Conservation (phyloP, 805 yeast genomes). For the Candida sakaeoensis region DNA sequence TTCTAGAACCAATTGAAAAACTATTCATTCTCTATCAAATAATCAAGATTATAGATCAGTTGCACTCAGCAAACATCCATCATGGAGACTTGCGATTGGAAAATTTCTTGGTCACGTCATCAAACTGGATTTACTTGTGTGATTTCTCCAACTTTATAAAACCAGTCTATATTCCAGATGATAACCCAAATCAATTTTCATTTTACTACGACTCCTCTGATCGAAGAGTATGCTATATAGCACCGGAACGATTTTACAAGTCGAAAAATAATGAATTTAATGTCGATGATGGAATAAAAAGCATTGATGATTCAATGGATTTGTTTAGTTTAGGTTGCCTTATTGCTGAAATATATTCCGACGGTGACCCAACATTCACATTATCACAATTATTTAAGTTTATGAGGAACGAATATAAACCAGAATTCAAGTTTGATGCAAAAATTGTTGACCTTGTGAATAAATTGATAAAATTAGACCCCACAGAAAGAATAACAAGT, state of each 20-base stretch:
- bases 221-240: conserved; percentile 83
- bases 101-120: conserved; percentile 78
- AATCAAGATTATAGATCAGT: conserved; percentile 53
- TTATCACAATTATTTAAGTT: conserved; percentile 84
- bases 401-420: conserved; percentile 62
- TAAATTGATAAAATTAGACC: conserved; percentile 64
- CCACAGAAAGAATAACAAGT: conserved; percentile 56
- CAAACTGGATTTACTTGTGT: conserved; percentile 80
- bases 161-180: conserved; percentile 84
- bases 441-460: conserved; percentile 48
- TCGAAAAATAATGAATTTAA: conserved; percentile 20
- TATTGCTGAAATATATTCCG: conserved; percentile 82
- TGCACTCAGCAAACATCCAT: conserved; percentile 57
- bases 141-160: conserved; percentile 80
- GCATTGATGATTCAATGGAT: conserved; percentile 67
- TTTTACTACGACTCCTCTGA: conserved; percentile 90
- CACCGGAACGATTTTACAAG: conserved; percentile 81
- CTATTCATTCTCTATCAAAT: conserved; percentile 82
- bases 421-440: conserved; percentile 59
- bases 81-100: conserved; percentile 96
- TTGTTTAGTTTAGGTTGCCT: conserved; percentile 82
- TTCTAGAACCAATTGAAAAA: conserved; percentile 75
- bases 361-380: conserved; percentile 84
- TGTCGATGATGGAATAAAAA: conserved; percentile 20
- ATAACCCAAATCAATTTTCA: conserved; percentile 87